These are phyloP conservation scores for Nephelium lappaceum DNA, from an alignment of 345 rosid species.

Conservation along the genomic window DNA sequence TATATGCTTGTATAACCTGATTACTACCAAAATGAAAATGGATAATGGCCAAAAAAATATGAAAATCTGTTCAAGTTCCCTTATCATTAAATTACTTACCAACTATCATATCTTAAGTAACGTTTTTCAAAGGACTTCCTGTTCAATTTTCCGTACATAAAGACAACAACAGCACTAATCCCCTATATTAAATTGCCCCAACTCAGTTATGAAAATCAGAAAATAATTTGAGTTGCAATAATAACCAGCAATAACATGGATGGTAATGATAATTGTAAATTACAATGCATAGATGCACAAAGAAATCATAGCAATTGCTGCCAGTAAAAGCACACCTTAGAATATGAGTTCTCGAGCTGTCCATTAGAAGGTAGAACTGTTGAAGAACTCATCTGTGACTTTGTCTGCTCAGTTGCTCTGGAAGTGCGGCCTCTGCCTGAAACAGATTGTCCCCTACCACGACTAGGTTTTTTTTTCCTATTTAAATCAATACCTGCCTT, in stretches of 20 bases:
- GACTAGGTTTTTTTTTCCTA: slow-evolving; percentile 83
- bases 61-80: not conserved
- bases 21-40: not conserved
- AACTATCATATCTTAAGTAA: not conserved
- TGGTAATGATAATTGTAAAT: not conserved
- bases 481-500: slow-evolving; percentile 56
- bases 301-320: not conserved
- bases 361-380: slow-evolving; percentile 57
- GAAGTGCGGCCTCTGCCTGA: slow-evolving; percentile 91
- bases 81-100: not conserved
- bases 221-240: not conserved
- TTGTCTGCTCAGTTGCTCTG: slow-evolving; percentile 61
- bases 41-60: not conserved
- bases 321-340: slow-evolving; percentile 55
- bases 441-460: slow-evolving; percentile 72
- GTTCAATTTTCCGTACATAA: not conserved
- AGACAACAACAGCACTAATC: not conserved
- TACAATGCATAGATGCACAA: not conserved
- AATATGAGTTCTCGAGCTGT: slow-evolving; percentile 59
- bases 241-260: not conserved
- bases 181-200: not conserved
- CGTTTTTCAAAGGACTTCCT: not conserved
- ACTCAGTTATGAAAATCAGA: not conserved
- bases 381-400: slow-evolving; percentile 52
- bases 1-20: not conserved